phyloP scores from a whole-genome alignment of 176 grass and related monocot genomes.

The Carex pumila region DNA sequence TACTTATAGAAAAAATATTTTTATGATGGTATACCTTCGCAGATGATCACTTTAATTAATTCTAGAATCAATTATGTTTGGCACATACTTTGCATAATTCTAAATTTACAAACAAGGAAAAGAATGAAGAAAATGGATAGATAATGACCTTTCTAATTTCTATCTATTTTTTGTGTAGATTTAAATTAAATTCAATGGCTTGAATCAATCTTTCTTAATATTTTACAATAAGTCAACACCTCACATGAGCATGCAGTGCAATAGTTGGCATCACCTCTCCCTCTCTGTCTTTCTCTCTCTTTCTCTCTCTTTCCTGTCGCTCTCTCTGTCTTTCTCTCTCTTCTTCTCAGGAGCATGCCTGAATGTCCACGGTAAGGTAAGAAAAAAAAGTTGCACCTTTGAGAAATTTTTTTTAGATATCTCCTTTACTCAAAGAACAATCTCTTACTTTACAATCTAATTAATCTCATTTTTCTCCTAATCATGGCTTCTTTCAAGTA shows the following conservation, averaged over 20 bases:
- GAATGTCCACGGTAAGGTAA: conserved; percentile 89
- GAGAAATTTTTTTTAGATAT: conserved; percentile 4
- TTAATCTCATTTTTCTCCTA: conserved; percentile 3
- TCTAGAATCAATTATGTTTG: neutral
- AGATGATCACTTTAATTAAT: too few species aligned
- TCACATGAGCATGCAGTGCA: conserved; percentile 29
- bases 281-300: neutral
- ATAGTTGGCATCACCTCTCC: conserved; percentile 16
- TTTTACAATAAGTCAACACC: conserved; percentile 24
- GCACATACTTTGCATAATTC: neutral
- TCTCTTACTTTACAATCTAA: conserved; percentile 12
- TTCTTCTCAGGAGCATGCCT: conserved; percentile 33
- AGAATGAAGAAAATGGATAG: neutral
- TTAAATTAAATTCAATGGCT: neutral
- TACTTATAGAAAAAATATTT: too few species aligned
- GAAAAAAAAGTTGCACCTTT: conserved; percentile 16
- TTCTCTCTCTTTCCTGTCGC: neutral
- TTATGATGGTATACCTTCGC: too few species aligned
- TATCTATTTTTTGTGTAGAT: conserved; percentile 4
- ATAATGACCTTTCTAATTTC: neutral
- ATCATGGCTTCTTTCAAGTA: conserved; percentile 1
- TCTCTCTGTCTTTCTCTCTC: conserved; percentile 19
- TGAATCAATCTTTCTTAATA: neutral
- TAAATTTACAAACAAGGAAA: conserved; percentile 15
- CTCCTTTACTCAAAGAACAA: neutral